Evolutionary conservation across 176 grass and related monocot genomes (phyloP).

Genomic region (Oryza nivara): DNA sequence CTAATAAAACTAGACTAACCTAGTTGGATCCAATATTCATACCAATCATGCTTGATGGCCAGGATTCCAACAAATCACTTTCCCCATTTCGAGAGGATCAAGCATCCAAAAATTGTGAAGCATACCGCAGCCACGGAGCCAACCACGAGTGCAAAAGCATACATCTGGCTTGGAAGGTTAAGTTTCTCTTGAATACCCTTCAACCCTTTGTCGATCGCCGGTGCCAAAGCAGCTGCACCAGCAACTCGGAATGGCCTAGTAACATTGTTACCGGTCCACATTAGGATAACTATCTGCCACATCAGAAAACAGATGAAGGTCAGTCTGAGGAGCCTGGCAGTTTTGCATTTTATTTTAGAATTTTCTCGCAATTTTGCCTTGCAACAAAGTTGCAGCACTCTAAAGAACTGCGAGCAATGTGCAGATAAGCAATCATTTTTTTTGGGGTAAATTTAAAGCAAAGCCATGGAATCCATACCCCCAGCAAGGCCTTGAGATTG

Average conservation of each 20-base stretch:
- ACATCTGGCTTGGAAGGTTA: slow-evolving; percentile 56
- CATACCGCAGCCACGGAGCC: slow-evolving; percentile 46
- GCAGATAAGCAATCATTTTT: not conserved
- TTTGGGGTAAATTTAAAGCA: not conserved
- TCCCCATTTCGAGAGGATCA: slow-evolving; percentile 69
- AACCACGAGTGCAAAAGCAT: slow-evolving; percentile 56
- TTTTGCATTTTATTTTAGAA: not conserved
- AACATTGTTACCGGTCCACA: slow-evolving; percentile 70
- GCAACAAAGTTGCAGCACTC: not conserved
- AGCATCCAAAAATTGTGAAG: slow-evolving; percentile 50
- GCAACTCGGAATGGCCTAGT: slow-evolving; percentile 63
- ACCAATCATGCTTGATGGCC: not conserved
- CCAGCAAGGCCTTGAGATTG: slow-evolving; percentile 66
- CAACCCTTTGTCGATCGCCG: slow-evolving; percentile 46
- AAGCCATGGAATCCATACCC: slow-evolving; percentile 37
- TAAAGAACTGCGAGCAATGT: not conserved
- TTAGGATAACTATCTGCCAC: slow-evolving; percentile 65
- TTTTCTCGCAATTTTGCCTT: not conserved
- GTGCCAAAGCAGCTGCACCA: slow-evolving; percentile 57
- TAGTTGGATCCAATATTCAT: not conserved
- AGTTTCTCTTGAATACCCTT: slow-evolving; percentile 58
- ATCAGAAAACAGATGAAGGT: slow-evolving; percentile 30
- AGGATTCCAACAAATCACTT: slow-evolving; percentile 40
- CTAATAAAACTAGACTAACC: slow-evolving; percentile 3
- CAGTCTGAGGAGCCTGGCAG: not conserved